Evolutionary conservation across 305 asterid genomes (phyloP).

Genomic region (Coffea humblotiana): DNA sequence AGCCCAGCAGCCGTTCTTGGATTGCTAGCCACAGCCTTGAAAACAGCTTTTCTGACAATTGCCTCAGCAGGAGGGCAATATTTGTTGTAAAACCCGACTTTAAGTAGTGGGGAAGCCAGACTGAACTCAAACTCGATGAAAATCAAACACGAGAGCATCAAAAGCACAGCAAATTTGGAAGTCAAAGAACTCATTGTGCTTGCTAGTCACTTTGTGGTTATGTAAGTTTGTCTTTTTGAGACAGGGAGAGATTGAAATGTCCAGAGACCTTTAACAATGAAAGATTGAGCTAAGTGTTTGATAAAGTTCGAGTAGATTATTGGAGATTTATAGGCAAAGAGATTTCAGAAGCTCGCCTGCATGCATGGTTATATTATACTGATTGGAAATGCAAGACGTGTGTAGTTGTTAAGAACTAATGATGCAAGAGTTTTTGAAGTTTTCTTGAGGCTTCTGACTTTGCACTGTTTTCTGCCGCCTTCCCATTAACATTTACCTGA

Average conservation of each 20-base stretch:
- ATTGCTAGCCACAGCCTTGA: conserved; percentile 20
- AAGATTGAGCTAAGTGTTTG: not conserved
- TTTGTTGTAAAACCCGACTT: conserved; percentile 34
- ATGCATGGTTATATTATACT: not conserved
- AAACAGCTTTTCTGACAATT: conserved; percentile 19
- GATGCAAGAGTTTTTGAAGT: not conserved
- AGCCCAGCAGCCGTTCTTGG: conserved; percentile 29
- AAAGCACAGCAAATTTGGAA: not conserved
- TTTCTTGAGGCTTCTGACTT: not conserved
- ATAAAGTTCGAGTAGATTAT: not conserved
- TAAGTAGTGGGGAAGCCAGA: conserved; percentile 19
- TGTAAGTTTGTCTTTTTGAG: not conserved
- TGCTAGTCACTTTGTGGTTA: not conserved
- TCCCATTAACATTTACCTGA: not conserved
- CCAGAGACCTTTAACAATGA: not conserved
- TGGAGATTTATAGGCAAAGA: not conserved
- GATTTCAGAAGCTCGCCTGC: not conserved
- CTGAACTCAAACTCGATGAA: not conserved
- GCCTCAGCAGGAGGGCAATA: conserved; percentile 47
- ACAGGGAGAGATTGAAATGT: not conserved
- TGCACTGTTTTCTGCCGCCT: not conserved
- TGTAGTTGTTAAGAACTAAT: not conserved
- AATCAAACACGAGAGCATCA: not conserved
- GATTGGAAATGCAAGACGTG: not conserved
- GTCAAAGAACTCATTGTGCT: not conserved